These are phyloP conservation scores for Noccaea caerulescens DNA, from an alignment of 345 rosid species.

Conservation along the genomic window DNA sequence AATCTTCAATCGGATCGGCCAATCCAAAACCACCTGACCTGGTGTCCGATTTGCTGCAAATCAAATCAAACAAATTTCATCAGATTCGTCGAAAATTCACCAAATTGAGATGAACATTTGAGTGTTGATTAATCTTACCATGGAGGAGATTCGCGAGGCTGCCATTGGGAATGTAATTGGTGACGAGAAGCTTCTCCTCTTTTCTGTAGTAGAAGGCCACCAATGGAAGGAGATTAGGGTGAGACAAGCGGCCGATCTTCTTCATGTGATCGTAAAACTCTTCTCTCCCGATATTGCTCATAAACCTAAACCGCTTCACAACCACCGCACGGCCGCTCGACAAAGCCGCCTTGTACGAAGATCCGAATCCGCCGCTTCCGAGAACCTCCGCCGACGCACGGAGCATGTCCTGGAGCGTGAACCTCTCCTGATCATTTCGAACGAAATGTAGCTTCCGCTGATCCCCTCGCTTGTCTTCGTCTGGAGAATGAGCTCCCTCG, in stretches of 20 bases:
- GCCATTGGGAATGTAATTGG: slow-evolving; percentile 64
- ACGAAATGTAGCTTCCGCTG: slow-evolving; percentile 59
- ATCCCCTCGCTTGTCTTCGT: slow-evolving; percentile 37
- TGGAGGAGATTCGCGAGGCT: slow-evolving; percentile 88
- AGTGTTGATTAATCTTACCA: slow-evolving; percentile 42
- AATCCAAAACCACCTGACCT: slow-evolving; percentile 59
- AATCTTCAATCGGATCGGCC: slow-evolving; percentile 78
- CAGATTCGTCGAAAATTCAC: not conserved
- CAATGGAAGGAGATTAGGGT: slow-evolving; percentile 72
- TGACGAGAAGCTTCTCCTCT: slow-evolving; percentile 84
- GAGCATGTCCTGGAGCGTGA: slow-evolving; percentile 76
- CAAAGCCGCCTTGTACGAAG: slow-evolving; percentile 78
- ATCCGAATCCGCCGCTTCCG: slow-evolving; percentile 79
- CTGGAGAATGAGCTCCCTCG: slow-evolving; percentile 18
- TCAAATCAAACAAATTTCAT: not conserved
- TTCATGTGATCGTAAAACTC: slow-evolving; percentile 75
- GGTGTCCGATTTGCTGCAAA: slow-evolving; percentile 56
- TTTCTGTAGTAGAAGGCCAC: slow-evolving; percentile 70
- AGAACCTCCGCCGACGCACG: slow-evolving; percentile 80
- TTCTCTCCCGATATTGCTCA: slow-evolving; percentile 59
- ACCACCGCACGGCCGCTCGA: slow-evolving; percentile 61
- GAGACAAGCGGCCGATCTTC: slow-evolving; percentile 67
- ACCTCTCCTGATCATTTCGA: slow-evolving; percentile 54
- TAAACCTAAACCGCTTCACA: slow-evolving; percentile 77
- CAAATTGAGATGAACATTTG: not conserved